Base-by-base conservation (phyloP, 179 eudicot genomes). In the Silene coronaria region DNA sequence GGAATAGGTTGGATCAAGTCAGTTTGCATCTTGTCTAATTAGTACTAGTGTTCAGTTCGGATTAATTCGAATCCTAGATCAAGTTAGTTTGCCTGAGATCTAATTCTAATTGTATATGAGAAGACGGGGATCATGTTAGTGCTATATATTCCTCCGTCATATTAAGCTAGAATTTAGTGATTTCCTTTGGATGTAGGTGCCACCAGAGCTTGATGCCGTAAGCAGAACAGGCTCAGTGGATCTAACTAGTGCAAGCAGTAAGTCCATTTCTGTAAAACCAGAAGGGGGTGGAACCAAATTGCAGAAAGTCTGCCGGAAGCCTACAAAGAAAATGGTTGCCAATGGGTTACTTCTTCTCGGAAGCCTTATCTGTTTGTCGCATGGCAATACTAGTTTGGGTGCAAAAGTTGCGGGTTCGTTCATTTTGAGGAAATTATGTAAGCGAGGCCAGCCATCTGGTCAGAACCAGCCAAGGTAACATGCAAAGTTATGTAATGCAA, bases 401-500 rank as follows among this genome's bases (percentile, higher is more conserved):
- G 89, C 94, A 48, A 88, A 90, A 80, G 93, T 91, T 70, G 97
- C 92, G 21, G 76, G 85, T 72, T 91, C 93, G 28, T 91, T 63
- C 68, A 73, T 91, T 28, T 79, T 89, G 74, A 88, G 82, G 77
- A 93, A 87, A 83, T 79, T 91, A 21, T 84, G 86, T 53, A 89
- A 88, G 69, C 89, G 82, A 10, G 79, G 80, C 63, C 48, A 77
- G 17, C 65, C 77, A 58, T 46, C 75, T 51, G 70, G 75, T 72
- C 84, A 77, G 61, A 78, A 61, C 34, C 81, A 66, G 80, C 83
- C 58, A 19, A 67, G 63, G 63, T 71, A 72, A 79, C 32, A 17
- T 21, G 17, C 70, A 57, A 73, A 71, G 45, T 69, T 51, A 12
- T 53, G 34, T 34, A 34, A 12, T 70, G 8, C 34, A 28, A 19